Evolutionary conservation across 1,284 basidiomycete species (phyloP).

Genomic region (Tilletia indica): DNA sequence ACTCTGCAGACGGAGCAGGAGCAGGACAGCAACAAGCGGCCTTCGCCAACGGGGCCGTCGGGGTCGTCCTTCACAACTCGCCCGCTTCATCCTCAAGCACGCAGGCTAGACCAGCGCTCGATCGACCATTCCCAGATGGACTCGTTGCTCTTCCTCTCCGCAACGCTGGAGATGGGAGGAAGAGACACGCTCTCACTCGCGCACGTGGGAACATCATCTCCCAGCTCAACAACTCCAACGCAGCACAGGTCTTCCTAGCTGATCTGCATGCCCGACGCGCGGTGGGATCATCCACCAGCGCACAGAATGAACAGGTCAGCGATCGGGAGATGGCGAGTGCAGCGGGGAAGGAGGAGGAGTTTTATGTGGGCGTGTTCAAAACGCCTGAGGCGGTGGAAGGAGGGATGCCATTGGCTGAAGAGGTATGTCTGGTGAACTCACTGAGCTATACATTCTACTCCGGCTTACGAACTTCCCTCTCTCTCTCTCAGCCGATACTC

Average conservation of each 20-base stretch:
- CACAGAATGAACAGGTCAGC: slow-evolving; percentile 25
- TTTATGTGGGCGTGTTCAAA: slow-evolving; percentile 62
- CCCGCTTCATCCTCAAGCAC: slow-evolving; percentile 5
- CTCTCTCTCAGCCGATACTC: slow-evolving; percentile 21
- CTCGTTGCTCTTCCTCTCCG: neutral
- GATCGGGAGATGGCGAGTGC: slow-evolving; percentile 31
- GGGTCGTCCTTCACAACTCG: slow-evolving; percentile 62
- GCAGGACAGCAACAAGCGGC: neutral
- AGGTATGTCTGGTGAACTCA: neutral
- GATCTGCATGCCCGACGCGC: slow-evolving; percentile 60
- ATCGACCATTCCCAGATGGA: neutral
- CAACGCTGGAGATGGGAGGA: neutral
- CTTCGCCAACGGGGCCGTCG: slow-evolving; percentile 64
- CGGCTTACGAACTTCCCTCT: no score
- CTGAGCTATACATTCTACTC: no score
- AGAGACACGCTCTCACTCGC: slow-evolving; percentile 56
- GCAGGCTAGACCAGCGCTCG: neutral
- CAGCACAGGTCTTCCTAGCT: slow-evolving; percentile 68
- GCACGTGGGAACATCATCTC: slow-evolving; percentile 78
- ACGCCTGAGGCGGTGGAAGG: slow-evolving; percentile 24
- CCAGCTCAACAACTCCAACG: slow-evolving; percentile 66
- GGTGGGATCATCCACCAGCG: neutral
- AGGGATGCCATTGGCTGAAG: slow-evolving; percentile 16
- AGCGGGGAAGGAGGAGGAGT: slow-evolving; percentile 68
- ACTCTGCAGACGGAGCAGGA: neutral